Evolutionary conservation across 495 filamentous ascomycete species (phyloP).

Genomic region (Paragyromitra xinjiangensis): DNA sequence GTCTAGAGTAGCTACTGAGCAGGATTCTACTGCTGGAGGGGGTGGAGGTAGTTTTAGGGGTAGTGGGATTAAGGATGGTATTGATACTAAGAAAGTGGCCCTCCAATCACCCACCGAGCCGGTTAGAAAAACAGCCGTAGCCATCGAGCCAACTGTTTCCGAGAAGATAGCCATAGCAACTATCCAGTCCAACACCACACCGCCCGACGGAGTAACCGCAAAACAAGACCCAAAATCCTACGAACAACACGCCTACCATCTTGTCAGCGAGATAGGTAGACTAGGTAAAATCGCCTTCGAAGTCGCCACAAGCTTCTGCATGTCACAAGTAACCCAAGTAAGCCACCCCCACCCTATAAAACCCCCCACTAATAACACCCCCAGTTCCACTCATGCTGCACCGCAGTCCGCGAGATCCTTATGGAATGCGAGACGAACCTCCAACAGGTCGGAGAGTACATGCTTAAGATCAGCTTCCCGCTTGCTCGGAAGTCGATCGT

Average conservation of each 20-base stretch:
- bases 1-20: no score
- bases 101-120: no score
- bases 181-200: no score
- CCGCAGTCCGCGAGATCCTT: neutral
- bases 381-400: neutral
- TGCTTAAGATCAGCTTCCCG: neutral
- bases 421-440: neutral
- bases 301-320: neutral
- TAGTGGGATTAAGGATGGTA: no score
- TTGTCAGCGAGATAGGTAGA: constrained; percentile 7
- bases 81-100: no score
- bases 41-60: no score
- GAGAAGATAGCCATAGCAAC: no score
- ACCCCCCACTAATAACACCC: no score
- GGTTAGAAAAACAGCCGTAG: no score
- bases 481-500: neutral
- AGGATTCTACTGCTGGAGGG: no score
- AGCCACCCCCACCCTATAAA: neutral
- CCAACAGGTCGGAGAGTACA: neutral
- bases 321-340: neutral
- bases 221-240: neutral
- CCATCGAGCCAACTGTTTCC: no score
- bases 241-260: neutral
- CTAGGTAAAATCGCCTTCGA: neutral
- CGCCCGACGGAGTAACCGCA: no score